Percentiles rank a stretch among this genome's conserved stretches.
These are phyloP conservation scores for Ilyonectria robusta DNA, from an alignment of 2,329 filamentous ascomycete genomes.

Conservation along the genomic window DNA sequence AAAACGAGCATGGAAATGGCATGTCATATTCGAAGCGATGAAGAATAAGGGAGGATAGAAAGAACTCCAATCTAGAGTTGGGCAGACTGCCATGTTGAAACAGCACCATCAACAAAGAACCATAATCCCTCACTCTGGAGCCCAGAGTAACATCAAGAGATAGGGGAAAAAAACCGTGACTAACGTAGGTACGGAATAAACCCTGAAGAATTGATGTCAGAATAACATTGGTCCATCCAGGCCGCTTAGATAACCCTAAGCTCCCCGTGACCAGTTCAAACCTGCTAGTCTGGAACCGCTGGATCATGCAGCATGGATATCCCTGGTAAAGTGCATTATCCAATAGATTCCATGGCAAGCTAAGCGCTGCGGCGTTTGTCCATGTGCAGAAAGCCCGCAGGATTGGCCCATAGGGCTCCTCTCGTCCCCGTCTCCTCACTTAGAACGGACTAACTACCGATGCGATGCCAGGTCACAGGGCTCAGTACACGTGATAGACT, in stretches of 20 bases:
- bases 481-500: background rate
- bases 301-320: background rate
- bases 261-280: background rate
- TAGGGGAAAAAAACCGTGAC: no score
- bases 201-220: background rate
- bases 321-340: background rate
- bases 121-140: background rate
- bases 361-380: no score
- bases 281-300: background rate
- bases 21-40: slow-evolving; percentile 11
- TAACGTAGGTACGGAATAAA: background rate
- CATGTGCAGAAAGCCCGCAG: background rate
- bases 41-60: background rate
- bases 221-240: background rate
- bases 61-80: slow-evolving; percentile 2
- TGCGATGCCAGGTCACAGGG: background rate
- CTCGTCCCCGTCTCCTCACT: background rate
- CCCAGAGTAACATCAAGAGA: background rate
- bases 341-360: background rate
- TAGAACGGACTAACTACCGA: background rate
- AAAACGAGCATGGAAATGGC: background rate
- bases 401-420: background rate
- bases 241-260: background rate
- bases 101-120: background rate
- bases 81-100: background rate